Percentiles rank a stretch among this genome's conserved stretches.
Conservation (phyloP, 352 stramenopile genomes). For the Phytopythium sindhum region DNA sequence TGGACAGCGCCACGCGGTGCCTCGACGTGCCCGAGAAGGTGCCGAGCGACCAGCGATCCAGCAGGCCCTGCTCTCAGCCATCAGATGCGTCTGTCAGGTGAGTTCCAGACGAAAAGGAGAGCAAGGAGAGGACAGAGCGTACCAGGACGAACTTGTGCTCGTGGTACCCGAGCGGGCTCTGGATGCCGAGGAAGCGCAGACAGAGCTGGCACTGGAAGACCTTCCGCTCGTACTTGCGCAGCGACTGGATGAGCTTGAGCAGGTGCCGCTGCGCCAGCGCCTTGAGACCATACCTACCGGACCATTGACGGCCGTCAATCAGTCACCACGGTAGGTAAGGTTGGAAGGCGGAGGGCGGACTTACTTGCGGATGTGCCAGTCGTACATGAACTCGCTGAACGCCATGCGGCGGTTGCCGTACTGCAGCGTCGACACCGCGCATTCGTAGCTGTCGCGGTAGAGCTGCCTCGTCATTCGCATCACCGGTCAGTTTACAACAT, state of each 20-base stretch:
- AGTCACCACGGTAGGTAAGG: not conserved
- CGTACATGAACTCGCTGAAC: slow-evolving; percentile 83
- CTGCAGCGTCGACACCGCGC: slow-evolving; percentile 57
- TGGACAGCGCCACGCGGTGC: slow-evolving; percentile 48
- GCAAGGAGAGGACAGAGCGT: not conserved
- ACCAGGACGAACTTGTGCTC: slow-evolving; percentile 78
- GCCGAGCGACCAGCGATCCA: slow-evolving; percentile 60
- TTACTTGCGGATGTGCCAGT: slow-evolving; percentile 82
- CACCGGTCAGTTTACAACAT: too few species aligned
- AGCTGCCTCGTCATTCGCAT: slow-evolving; percentile 24
- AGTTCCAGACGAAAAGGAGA: not conserved
- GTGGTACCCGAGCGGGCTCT: slow-evolving; percentile 60
- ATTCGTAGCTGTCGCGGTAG: slow-evolving; percentile 74
- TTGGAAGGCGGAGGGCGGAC: not conserved
- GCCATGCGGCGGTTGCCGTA: slow-evolving; percentile 72
- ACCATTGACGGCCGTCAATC: not conserved
- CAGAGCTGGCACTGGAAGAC: slow-evolving; percentile 64
- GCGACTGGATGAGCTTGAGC: slow-evolving; percentile 74
- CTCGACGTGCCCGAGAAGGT: slow-evolving; percentile 50
- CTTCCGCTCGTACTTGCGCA: slow-evolving; percentile 72
- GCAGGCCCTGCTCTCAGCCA: slow-evolving; percentile 22
- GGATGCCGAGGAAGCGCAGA: slow-evolving; percentile 66
- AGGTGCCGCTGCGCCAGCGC: slow-evolving; percentile 68
- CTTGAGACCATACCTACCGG: slow-evolving; percentile 55
- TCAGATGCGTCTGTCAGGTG: not conserved